Evolutionary conservation across 2,329 filamentous ascomycete genomes (phyloP).

Genomic region (Myriangium duriaei): DNA sequence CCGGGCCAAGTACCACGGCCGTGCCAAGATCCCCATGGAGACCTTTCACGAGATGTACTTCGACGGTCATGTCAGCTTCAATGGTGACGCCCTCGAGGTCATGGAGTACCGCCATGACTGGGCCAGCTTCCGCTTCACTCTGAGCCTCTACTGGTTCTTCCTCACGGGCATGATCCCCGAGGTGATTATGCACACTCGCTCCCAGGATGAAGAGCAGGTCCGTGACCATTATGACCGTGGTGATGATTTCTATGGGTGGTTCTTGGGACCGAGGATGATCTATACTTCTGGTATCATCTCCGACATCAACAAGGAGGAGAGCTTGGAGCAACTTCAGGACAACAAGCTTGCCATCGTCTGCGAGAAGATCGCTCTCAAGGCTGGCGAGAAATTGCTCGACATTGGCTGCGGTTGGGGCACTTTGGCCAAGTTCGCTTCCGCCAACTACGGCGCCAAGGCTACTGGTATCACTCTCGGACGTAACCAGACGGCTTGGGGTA

Average conservation of each 20-base stretch:
- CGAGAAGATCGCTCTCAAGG: slow-evolving; percentile 80
- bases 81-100: slow-evolving; percentile 77
- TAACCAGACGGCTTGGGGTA: slow-evolving; percentile 96
- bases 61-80: slow-evolving; percentile 87
- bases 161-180: slow-evolving; percentile 79
- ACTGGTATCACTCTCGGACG: slow-evolving; percentile 88
- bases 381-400: slow-evolving; percentile 74
- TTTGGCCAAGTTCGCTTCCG: slow-evolving; percentile 80
- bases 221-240: slow-evolving; percentile 95
- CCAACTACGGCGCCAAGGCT: slow-evolving; percentile 75
- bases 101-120: slow-evolving; percentile 95
- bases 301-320: slow-evolving; percentile 76
- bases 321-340: slow-evolving; percentile 88
- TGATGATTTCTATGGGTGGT: slow-evolving; percentile 98
- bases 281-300: slow-evolving; percentile 94
- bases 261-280: slow-evolving; percentile 96
- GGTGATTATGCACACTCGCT: slow-evolving; percentile 81
- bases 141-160: slow-evolving; percentile 76
- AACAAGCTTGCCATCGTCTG: slow-evolving; percentile 94
- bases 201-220: slow-evolving; percentile 95
- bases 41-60: slow-evolving; percentile 99
- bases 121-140: slow-evolving; percentile 87
- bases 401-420: slow-evolving; percentile 98
- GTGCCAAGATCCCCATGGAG: slow-evolving; percentile 75
- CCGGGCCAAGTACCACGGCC: slow-evolving; percentile 57